These are phyloP conservation scores for Curvularia sp. DNA, from an alignment of 2,329 filamentous ascomycete genomes.

Conservation along the genomic window DNA sequence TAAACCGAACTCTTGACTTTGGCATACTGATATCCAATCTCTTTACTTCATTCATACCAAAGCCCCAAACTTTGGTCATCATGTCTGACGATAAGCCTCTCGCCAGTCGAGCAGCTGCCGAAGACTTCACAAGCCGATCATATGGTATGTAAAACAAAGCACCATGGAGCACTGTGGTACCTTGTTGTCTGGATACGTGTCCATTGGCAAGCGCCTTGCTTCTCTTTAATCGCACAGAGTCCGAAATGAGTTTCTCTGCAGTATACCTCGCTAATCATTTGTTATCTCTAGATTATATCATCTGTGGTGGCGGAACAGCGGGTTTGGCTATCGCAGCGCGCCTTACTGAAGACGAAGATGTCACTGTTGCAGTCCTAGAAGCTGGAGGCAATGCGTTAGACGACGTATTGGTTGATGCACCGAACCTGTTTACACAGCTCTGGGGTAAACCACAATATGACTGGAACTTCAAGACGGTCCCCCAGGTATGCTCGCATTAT, in stretches of 20 bases:
- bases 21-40: not conserved
- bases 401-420: conserved; percentile 39
- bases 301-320: conserved; percentile 42
- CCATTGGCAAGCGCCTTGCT: not conserved
- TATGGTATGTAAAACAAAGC: conserved; percentile 17
- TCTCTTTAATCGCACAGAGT: not conserved
- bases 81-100: conserved; percentile 36
- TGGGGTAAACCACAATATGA: conserved; percentile 44
- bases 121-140: conserved; percentile 32
- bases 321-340: conserved; percentile 42
- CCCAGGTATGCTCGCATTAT: conserved; percentile 27
- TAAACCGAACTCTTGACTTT: not conserved
- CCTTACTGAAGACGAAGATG: conserved; percentile 36
- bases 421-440: conserved; percentile 35
- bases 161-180: not conserved
- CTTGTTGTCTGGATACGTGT: not conserved
- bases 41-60: not conserved
- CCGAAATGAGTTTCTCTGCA: not conserved
- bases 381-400: conserved; percentile 39
- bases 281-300: conserved; percentile 23
- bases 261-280: not conserved
- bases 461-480: conserved; percentile 42
- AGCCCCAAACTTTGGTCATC: not conserved
- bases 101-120: conserved; percentile 20
- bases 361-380: conserved; percentile 39